Evolutionary conservation across 805 yeast species (phyloP).

Genomic region (Candida andamanensis): DNA sequence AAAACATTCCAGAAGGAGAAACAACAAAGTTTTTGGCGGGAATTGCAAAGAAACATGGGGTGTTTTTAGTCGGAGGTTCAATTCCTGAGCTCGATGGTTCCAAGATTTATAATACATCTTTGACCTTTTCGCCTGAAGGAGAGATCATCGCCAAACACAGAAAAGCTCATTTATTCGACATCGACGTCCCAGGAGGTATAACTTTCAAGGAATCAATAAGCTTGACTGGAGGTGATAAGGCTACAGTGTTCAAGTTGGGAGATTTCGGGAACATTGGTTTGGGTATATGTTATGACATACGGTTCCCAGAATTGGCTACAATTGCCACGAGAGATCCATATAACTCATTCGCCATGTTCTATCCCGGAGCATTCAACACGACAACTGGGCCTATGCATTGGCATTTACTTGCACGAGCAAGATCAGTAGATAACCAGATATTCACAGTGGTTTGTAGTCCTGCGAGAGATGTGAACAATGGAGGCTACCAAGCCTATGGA

Average conservation of each 20-base stretch:
- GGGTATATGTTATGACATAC: slow-evolving; percentile 79
- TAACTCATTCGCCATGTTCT: slow-evolving; percentile 69
- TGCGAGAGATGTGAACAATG: slow-evolving; percentile 60
- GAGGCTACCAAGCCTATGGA: slow-evolving; percentile 43
- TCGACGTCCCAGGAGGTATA: slow-evolving; percentile 87
- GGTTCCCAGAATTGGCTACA: slow-evolving; percentile 75
- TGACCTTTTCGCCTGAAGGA: slow-evolving; percentile 71
- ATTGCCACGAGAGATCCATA: slow-evolving; percentile 55
- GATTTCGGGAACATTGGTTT: slow-evolving; percentile 71
- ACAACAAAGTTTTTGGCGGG: slow-evolving; percentile 55
- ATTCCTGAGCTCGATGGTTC: slow-evolving; percentile 71
- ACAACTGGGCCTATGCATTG: slow-evolving; percentile 83
- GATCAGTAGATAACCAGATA: slow-evolving; percentile 72
- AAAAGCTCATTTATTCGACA: slow-evolving; percentile 87
- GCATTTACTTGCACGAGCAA: slow-evolving; percentile 67
- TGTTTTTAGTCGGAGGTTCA: slow-evolving; percentile 84
- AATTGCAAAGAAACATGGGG: slow-evolving; percentile 59
- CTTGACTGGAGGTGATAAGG: slow-evolving; percentile 72
- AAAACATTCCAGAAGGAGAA: slow-evolving; percentile 72
- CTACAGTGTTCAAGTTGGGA: slow-evolving; percentile 68
- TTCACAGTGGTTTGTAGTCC: slow-evolving; percentile 83
- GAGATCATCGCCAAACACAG: slow-evolving; percentile 78
- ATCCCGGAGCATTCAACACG: slow-evolving; percentile 82
- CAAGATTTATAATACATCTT: slow-evolving; percentile 64
- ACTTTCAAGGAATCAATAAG: slow-evolving; percentile 78